Percentiles rank a stretch among this genome's conserved stretches.
phyloP scores from a whole-genome alignment of 202 grass and related monocot genomes.

The Musa balbisiana region DNA sequence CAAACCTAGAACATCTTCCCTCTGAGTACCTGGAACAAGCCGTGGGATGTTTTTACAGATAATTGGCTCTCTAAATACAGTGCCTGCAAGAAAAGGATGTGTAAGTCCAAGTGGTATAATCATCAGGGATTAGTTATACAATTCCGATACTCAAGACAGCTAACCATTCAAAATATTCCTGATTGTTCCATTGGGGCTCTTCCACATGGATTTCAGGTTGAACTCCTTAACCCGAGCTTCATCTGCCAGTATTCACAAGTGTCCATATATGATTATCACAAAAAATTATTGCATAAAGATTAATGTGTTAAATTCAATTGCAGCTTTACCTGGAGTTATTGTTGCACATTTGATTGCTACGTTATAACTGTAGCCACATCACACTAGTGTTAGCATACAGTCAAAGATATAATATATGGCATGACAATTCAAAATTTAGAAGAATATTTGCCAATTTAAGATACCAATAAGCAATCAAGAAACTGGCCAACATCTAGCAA shows the following conservation, averaged over 20 bases:
- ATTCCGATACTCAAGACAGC: background rate
- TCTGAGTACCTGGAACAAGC: constrained; percentile 52
- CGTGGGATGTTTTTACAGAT: constrained; percentile 64
- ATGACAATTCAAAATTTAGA: constrained; percentile 1
- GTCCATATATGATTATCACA: constrained; percentile 4
- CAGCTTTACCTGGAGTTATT: constrained; percentile 56
- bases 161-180: constrained; percentile 74
- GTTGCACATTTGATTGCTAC: constrained; percentile 79
- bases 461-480: background rate
- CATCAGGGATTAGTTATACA: constrained; percentile 19
- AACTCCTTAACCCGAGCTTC: constrained; percentile 71
- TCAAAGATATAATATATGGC: background rate
- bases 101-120: constrained; percentile 6
- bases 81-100: constrained; percentile 36
- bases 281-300: background rate
- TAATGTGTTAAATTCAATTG: background rate
- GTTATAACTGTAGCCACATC: constrained; percentile 49
- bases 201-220: constrained; percentile 64
- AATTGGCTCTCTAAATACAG: constrained; percentile 81
- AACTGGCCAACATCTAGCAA: background rate
- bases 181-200: constrained; percentile 76
- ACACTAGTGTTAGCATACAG: background rate
- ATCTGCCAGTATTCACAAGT: constrained; percentile 36
- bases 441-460: background rate
- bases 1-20: background rate